Percentiles rank a stretch among this genome's conserved stretches.
These are phyloP conservation scores for Venturia asperata DNA, from an alignment of 2,329 filamentous ascomycete species.

Conservation along the genomic window DNA sequence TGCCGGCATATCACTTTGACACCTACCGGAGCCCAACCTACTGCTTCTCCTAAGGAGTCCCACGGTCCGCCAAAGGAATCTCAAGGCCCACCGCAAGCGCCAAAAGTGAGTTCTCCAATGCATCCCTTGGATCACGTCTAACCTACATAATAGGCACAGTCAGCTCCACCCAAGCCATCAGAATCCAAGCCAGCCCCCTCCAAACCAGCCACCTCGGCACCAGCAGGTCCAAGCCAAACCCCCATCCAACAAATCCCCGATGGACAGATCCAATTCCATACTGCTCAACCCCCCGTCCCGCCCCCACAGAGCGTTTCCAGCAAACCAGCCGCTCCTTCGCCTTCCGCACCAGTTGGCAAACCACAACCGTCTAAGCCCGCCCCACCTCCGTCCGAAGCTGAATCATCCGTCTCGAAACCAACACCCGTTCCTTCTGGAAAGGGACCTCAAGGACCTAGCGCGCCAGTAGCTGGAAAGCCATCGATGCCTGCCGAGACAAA, in stretches of 20 bases:
- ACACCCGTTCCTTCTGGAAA: background rate
- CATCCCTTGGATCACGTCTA: background rate
- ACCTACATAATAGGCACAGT: background rate
- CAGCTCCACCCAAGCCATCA: background rate
- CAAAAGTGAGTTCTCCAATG: background rate
- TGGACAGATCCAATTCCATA: background rate
- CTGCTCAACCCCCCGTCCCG: background rate
- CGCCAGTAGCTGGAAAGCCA: background rate
- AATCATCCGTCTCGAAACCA: background rate
- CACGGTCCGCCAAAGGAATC: background rate
- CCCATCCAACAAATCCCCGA: constrained; percentile 1
- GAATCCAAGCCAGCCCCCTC: background rate
- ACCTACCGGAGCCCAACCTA: background rate
- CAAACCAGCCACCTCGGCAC: background rate
- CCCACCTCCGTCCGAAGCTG: background rate
- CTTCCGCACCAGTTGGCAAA: no score
- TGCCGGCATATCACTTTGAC: background rate
- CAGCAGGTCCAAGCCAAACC: background rate
- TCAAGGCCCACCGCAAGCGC: background rate
- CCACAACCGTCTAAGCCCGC: no score
- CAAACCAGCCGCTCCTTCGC: no score
- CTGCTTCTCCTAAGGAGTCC: background rate
- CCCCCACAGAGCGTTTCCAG: background rate
- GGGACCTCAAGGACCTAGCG: background rate
- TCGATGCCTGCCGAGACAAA: no score